Evolutionary conservation across 768 basidiomycete genomes (phyloP).

Genomic region (Atractiella rhizophila): DNA sequence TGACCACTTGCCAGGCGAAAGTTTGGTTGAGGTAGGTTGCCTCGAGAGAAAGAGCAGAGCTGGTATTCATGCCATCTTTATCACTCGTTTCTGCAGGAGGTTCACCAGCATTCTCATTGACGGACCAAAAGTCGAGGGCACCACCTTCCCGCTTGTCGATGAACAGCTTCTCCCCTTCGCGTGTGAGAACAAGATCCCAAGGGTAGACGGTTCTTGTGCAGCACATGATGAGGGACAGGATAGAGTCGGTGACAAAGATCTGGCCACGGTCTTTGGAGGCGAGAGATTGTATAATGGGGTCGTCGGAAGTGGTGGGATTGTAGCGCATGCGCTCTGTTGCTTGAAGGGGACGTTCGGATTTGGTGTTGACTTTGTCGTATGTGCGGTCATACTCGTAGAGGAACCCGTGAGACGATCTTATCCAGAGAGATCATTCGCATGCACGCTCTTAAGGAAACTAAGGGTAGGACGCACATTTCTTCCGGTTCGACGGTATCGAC

Average conservation of each 20-base stretch:
- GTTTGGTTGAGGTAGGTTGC: conserved; percentile 98
- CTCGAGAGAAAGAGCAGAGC: conserved; percentile 77
- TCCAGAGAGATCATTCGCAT: background rate
- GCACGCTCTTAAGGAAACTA: background rate
- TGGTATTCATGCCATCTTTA: conserved; percentile 64
- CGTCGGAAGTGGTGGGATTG: conserved; percentile 92
- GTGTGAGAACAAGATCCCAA: conserved; percentile 90
- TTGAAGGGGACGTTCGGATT: conserved; percentile 70
- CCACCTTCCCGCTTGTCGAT: conserved; percentile 67
- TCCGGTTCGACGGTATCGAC: conserved; percentile 59
- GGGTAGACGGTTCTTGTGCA: conserved; percentile 85
- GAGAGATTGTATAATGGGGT: conserved; percentile 72
- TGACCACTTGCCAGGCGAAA: conserved; percentile 84
- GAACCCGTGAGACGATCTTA: conserved; percentile 61
- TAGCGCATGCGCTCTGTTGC: conserved; percentile 84
- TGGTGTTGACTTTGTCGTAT: conserved; percentile 85
- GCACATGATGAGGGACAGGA: conserved; percentile 86
- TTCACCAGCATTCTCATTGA: conserved; percentile 94
- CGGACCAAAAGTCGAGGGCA: conserved; percentile 50
- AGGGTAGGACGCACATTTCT: conserved; percentile 38
- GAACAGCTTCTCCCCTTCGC: conserved; percentile 77
- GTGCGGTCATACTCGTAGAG: conserved; percentile 78
- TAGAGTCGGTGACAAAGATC: conserved; percentile 82
- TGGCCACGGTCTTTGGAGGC: conserved; percentile 54
- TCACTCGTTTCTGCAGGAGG: conserved; percentile 61